phyloP scores from a whole-genome alignment of 83 land plant species.

The Picea abies region DNA sequence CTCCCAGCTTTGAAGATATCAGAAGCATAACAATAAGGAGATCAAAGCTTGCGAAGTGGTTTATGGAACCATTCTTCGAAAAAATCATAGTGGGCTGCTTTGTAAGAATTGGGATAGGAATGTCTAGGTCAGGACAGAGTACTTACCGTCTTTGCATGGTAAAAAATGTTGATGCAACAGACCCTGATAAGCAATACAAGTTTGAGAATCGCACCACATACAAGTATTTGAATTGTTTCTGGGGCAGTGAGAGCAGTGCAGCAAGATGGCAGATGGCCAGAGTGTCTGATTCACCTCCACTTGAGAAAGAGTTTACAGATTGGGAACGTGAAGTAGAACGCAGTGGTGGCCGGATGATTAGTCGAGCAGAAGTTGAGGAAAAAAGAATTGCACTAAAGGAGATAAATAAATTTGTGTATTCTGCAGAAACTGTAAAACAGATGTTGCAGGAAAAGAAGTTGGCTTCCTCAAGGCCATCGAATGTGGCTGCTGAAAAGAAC shows the following conservation, averaged over 20 bases:
- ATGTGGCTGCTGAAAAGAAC: no score
- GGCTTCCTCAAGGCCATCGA: no score
- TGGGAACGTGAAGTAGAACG: conserved; percentile 65
- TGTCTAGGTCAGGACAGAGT: conserved; percentile 35
- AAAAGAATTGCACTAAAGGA: conserved; percentile 74
- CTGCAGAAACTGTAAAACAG: conserved; percentile 90
- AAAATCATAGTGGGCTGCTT: conserved; percentile 31
- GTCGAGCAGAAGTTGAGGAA: conserved; percentile 52
- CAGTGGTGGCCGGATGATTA: conserved; percentile 40
- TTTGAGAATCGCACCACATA: conserved; percentile 79
- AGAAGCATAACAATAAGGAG: conserved; percentile 70
- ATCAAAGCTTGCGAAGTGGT: conserved; percentile 92
- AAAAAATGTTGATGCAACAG: conserved; percentile 15
- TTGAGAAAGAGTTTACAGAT: conserved; percentile 60
- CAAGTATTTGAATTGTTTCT: conserved; percentile 80
- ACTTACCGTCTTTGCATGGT: conserved; percentile 83
- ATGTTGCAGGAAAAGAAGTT: conserved; percentile 27
- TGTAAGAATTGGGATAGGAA: conserved; percentile 90
- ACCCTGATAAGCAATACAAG: conserved; percentile 79
- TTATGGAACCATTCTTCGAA: conserved; percentile 98
- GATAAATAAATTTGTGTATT: conserved; percentile 70
- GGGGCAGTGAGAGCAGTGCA: conserved; percentile 80
- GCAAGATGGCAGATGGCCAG: conserved; percentile 98
- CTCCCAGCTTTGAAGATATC: no score
- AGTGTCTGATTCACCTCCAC: conserved; percentile 57